Conservation (phyloP, 331 rosid species). For the Rhamnella rubrinervis region DNA sequence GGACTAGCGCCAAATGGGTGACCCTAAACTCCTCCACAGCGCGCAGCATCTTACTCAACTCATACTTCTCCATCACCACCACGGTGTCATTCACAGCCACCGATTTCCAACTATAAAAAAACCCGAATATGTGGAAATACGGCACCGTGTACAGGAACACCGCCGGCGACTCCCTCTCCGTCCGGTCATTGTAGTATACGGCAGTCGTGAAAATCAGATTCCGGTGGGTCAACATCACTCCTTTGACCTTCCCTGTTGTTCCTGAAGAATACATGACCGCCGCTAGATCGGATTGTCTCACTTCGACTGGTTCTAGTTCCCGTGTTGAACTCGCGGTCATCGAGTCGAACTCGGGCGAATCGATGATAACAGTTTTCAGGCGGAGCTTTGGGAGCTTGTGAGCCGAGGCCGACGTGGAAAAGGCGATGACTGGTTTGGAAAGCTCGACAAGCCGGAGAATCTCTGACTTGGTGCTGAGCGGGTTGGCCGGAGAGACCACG, state of each 20-base stretch:
- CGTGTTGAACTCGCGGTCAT: neutral
- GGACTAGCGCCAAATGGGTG: slow-evolving; percentile 33
- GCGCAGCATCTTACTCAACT: slow-evolving; percentile 39
- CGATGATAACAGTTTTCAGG: slow-evolving; percentile 21
- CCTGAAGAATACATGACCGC: slow-evolving; percentile 61
- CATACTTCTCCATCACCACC: slow-evolving; percentile 47
- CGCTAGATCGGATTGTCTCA: slow-evolving; percentile 51
- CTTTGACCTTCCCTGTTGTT: slow-evolving; percentile 58
- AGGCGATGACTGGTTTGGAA: slow-evolving; percentile 39
- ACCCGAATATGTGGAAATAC: slow-evolving; percentile 50
- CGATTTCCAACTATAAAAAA: slow-evolving; percentile 20
- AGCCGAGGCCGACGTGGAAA: slow-evolving; percentile 29
- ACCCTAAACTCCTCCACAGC: slow-evolving; percentile 44
- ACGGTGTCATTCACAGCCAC: slow-evolving; percentile 29
- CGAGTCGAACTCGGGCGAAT: slow-evolving; percentile 57
- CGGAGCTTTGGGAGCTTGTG: slow-evolving; percentile 9
- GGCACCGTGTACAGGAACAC: slow-evolving; percentile 37
- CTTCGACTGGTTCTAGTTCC: slow-evolving; percentile 4
- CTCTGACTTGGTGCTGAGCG: slow-evolving; percentile 38
- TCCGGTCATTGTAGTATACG: slow-evolving; percentile 4
- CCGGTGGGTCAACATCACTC: slow-evolving; percentile 56
- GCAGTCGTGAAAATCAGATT: slow-evolving; percentile 29
- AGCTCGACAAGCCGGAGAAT: slow-evolving; percentile 27
- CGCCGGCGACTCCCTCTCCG: slow-evolving; percentile 21
- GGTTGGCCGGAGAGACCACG: slow-evolving; percentile 48